Conservation (phyloP, 2,329 filamentous ascomycete species). For the Curvularia verruculosa region DNA sequence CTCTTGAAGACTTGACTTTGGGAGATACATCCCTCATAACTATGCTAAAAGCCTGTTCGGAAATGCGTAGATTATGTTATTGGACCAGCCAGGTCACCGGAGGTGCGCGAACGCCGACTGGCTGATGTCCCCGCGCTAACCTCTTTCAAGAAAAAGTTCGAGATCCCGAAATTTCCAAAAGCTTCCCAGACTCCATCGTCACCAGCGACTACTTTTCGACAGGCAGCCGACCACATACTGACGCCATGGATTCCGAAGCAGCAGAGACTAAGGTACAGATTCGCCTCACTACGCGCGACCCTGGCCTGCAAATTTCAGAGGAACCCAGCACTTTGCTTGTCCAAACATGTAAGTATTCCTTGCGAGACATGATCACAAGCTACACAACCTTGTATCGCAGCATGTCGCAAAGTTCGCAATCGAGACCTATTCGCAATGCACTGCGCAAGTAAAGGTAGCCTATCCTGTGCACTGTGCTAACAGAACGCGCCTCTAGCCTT, state of each 20-base stretch:
- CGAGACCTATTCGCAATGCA: neutral
- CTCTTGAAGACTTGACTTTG: neutral
- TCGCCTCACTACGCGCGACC: conserved; percentile 45
- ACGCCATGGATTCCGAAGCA: conserved; percentile 34
- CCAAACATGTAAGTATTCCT: conserved; percentile 39
- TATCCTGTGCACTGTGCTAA: conserved; percentile 14
- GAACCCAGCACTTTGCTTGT: conserved; percentile 42
- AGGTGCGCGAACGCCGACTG: conserved; percentile 31
- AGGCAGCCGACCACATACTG: conserved; percentile 7
- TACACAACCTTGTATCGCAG: neutral
- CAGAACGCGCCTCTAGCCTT: conserved; percentile 26
- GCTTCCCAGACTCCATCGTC: conserved; percentile 24
- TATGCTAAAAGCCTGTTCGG: neutral
- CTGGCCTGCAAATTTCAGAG: conserved; percentile 41
- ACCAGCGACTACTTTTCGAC: conserved; percentile 8
- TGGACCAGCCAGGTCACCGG: conserved; percentile 12
- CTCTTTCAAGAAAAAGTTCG: conserved; percentile 34
- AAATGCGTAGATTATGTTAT: neutral
- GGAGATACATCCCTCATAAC: neutral
- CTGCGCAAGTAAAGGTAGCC: neutral
- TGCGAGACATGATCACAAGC: neutral
- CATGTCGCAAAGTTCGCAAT: neutral
- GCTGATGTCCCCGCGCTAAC: conserved; percentile 34
- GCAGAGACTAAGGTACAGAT: conserved; percentile 44
- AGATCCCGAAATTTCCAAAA: conserved; percentile 37